Evolutionary conservation across 345 rosid species (phyloP), one percentile per base, ranked within the genome.

Genomic region (Turnera subulata): DNA sequence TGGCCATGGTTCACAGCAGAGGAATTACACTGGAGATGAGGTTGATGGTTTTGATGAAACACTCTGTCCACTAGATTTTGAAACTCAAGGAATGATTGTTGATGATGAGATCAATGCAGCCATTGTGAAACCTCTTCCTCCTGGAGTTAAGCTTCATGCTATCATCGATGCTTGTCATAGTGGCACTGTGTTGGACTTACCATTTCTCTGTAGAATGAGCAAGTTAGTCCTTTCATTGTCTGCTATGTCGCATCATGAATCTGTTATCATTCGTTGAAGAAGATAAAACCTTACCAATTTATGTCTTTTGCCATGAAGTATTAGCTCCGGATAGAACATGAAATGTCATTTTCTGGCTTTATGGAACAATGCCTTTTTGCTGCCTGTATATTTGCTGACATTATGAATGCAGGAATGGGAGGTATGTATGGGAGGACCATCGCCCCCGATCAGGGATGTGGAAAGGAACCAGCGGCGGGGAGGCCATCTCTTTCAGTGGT

Each of bases 381-480:
- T 3, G 4, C 4, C 35, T 29, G 8, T 29, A 29, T 29, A 29
- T 29, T 3, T 29, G 35, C 35, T 29, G 8, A 29, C 35, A 29
- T 3, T 29, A 29, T 29, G 4, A 8, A 29, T 29, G 10, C 52
- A 88, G 98, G 65, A 47, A 19, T 1, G 92, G 92, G 64, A 74
- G 42, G 12, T 84, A 80, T 61, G 53, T 37, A 0, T 92, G 98
- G 98, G 96, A 83, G 71, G 95, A 92, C 60, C 95, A 88, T 52
- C 80, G 85, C 23, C 92, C 98, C 22, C 78, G 70, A 57, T 67
- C 90, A 6, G 98, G 96, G 21, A 67, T 42, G 39, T 80, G 95
- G 95, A 92, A 89, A 79, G 96, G 96, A 40, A 89, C 96, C 24
- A 84, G 76, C 48, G 98, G 98, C 16, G 96, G 98, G 18, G 95